Base-by-base conservation (phyloP, 768 basidiomycete species). In the Rossbeevera mucosa region DNA sequence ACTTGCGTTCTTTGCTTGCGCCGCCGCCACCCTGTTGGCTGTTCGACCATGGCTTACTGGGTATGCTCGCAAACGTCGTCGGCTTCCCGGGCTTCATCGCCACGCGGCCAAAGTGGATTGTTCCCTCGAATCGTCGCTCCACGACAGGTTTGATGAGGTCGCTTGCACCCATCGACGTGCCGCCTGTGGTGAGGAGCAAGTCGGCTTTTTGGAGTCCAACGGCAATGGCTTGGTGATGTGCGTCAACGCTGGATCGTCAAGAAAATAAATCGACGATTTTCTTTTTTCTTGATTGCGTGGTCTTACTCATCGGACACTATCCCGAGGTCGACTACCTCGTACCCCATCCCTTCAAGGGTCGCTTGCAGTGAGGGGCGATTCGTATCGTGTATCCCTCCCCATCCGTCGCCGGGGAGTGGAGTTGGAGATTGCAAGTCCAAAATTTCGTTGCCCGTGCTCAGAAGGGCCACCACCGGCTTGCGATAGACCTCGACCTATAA, bases 141-240 rank as follows among this genome's bases (percentile, higher is more conserved):
- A 95, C 86, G 52, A 93, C 80, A 1, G 92, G 92, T 67, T 94
- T 94, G 36, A 95, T 70, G 20, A 94, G 76, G 66, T 94, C 92
- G 1, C 82, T 83, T 2, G 91, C 79, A 0, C 92, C 92, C 92
- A 94, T 94, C 2, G 89, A 91, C 4, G 92, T 93, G 4, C 92
- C 92, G 11, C 92, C 92, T 2, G 92, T 95, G 1, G 89, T 88
- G 11, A 94, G 70, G 13, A 95, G 64, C 7, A 95, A 67, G 62
- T 94, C 92, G 0, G 89, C 86, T 18, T 65, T 61, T 31, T 77
- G 72, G 7, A 88, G 72, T 0, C 85, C 91, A 26, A 66, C 68
- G 53, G 67, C 61, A 44, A 95, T 76, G 3, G 80, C 79, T 9
- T 66, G 64, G 20, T 83, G 74, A 60, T 90, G 88, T 2, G 78